Evolutionary conservation across 139 green algal species (phyloP).

Genomic region (Pleodorina starrii): DNA sequence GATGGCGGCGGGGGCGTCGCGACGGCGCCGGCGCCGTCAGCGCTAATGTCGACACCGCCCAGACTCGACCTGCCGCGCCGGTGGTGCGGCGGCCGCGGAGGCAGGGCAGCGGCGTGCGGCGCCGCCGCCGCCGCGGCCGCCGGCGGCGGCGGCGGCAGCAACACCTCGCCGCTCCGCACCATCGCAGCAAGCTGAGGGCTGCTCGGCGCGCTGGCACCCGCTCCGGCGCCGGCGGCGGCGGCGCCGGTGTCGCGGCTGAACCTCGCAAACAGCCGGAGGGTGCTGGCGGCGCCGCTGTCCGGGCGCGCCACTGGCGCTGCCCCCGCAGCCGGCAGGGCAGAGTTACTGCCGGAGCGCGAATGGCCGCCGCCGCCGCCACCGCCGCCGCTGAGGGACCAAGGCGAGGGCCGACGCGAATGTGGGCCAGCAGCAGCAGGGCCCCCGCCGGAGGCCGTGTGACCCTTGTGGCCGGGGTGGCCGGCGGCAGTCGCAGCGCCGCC

Average conservation of each 20-base stretch:
- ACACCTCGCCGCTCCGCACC: not conserved
- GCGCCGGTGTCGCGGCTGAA: not conserved
- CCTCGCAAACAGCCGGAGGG: not conserved
- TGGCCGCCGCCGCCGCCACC: not conserved
- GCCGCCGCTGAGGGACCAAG: slow-evolving; percentile 15
- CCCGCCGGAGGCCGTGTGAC: not conserved
- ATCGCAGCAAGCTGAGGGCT: not conserved
- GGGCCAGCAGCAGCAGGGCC: not conserved
- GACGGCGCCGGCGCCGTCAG: not conserved
- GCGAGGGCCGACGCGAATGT: not conserved
- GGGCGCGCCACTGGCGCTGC: not conserved
- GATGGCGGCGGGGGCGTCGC: too few species aligned
- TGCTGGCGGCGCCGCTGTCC: not conserved
- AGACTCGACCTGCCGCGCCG: not conserved
- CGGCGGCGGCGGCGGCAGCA: not conserved
- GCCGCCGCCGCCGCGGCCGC: not conserved
- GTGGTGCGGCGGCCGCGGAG: not conserved
- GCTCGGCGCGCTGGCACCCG: not conserved
- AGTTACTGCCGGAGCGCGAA: slow-evolving; percentile 6
- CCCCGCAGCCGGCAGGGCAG: not conserved
- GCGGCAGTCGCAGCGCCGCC: too few species aligned
- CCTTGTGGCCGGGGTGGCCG: not conserved
- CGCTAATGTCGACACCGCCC: not conserved
- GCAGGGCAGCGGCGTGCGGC: not conserved
- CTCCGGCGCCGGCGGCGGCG: not conserved